Evolutionary conservation across 2,329 filamentous ascomycete genomes (phyloP).

Genomic region (Neocatenulostroma microsporum): DNA sequence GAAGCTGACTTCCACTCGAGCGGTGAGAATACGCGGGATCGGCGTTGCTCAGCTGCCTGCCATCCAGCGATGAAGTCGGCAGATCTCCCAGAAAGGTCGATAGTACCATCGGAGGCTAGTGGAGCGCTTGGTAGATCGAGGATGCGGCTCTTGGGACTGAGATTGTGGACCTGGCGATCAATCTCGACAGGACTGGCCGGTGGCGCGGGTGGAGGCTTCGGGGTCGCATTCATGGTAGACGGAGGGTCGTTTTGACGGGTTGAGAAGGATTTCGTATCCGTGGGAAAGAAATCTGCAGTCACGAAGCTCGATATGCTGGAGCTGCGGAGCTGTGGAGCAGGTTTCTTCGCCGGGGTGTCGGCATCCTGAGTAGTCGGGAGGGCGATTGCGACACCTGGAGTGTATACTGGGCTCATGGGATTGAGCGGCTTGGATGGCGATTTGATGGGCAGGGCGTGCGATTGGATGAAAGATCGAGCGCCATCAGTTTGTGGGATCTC

Average conservation of each 20-base stretch:
- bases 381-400: constrained; percentile 19
- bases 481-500: constrained; percentile 22
- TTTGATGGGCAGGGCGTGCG: constrained; percentile 29
- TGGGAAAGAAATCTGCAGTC: constrained; percentile 34
- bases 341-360: constrained; percentile 4
- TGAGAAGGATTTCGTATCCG: constrained; percentile 31
- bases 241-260: constrained; percentile 25
- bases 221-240: constrained; percentile 11
- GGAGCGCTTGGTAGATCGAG: constrained; percentile 10
- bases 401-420: constrained; percentile 33
- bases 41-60: constrained; percentile 4
- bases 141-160: constrained; percentile 16
- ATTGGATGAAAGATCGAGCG: constrained; percentile 17
- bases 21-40: neutral
- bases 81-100: neutral
- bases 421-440: constrained; percentile 28
- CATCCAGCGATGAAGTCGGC: constrained; percentile 15
- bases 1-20: constrained; percentile 1
- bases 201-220: constrained; percentile 12
- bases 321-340: constrained; percentile 14
- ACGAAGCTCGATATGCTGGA: constrained; percentile 31
- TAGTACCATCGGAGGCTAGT: neutral
- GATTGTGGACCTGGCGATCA: constrained; percentile 13
- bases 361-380: constrained; percentile 16
- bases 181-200: constrained; percentile 7